These are phyloP conservation scores for Heritiera littoralis DNA, from an alignment of 345 rosid species.

Conservation along the genomic window DNA sequence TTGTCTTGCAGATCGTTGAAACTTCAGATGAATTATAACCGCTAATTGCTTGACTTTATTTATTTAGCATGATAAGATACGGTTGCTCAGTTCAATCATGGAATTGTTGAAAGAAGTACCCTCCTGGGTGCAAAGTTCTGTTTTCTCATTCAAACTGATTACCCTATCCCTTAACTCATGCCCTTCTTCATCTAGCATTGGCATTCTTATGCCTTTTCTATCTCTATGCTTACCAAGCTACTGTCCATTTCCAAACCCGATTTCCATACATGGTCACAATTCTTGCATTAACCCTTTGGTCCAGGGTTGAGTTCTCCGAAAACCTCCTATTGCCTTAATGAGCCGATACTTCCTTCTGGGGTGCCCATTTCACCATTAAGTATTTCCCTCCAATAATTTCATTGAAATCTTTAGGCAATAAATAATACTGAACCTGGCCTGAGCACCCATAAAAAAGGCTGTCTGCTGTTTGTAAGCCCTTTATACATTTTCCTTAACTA, in stretches of 20 bases:
- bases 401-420: not conserved
- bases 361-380: too few relatives aligned
- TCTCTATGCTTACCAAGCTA: constrained; percentile 31
- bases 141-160: not conserved
- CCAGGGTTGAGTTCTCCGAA: not conserved
- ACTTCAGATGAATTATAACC: not conserved
- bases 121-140: not conserved
- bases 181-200: not conserved
- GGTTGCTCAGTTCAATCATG: not conserved
- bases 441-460: too few relatives aligned
- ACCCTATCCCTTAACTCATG: not conserved
- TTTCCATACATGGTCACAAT: not conserved
- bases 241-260: constrained; percentile 27
- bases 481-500: too few relatives aligned
- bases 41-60: not conserved
- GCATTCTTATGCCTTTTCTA: constrained; percentile 22
- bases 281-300: not conserved
- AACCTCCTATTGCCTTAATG: too few relatives aligned
- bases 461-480: too few relatives aligned
- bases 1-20: not conserved
- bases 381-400: not conserved
- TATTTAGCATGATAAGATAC: not conserved
- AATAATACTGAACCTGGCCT: not conserved
- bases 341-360: too few relatives aligned
- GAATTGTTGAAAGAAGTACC: not conserved